These are phyloP conservation scores for Periconia digitata DNA, from an alignment of 2,329 filamentous ascomycete species.

Conservation along the genomic window DNA sequence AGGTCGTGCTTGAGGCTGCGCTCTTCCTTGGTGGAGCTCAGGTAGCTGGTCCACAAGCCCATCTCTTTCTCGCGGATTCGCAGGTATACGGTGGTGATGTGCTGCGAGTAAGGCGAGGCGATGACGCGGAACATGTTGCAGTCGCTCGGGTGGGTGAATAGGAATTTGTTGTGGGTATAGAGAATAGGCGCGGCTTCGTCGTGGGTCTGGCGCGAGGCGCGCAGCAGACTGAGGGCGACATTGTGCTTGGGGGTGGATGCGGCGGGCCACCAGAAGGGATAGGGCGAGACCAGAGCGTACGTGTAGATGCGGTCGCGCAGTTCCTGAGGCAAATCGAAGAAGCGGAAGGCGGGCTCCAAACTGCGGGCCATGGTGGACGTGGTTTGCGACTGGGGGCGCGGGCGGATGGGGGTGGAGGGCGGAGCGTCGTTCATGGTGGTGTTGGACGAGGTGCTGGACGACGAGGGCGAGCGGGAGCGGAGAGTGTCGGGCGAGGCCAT, in stretches of 20 bases:
- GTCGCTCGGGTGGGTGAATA: constrained; percentile 43
- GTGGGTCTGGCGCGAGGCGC: constrained; percentile 31
- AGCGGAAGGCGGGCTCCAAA: constrained; percentile 27
- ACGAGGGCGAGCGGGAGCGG: constrained; percentile 32
- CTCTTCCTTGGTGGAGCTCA: constrained; percentile 30
- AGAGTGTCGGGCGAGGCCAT: constrained; percentile 35
- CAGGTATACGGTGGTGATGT: constrained; percentile 35
- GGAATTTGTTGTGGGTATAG: constrained; percentile 40
- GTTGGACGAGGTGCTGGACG: constrained; percentile 32
- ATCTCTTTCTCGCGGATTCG: constrained; percentile 42
- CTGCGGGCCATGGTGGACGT: constrained; percentile 5
- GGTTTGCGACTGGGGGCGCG: constrained; percentile 24
- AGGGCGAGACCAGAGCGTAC: constrained; percentile 32
- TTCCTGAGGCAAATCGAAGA: constrained; percentile 40
- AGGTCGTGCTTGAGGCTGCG: constrained; percentile 37
- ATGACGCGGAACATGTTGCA: constrained; percentile 44
- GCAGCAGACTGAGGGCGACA: constrained; percentile 31
- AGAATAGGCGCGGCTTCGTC: constrained; percentile 36
- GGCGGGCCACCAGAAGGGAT: constrained; percentile 38
- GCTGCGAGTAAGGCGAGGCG: constrained; percentile 26
- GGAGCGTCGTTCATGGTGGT: constrained; percentile 39
- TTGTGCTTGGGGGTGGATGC: constrained; percentile 19
- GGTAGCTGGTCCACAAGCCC: constrained; percentile 39
- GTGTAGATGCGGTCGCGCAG: constrained; percentile 40
- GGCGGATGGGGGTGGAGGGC: constrained; percentile 26